Percentiles rank a stretch among this genome's conserved stretches.
Conservation (phyloP, 768 basidiomycete genomes). For the Pholiota microspora region DNA sequence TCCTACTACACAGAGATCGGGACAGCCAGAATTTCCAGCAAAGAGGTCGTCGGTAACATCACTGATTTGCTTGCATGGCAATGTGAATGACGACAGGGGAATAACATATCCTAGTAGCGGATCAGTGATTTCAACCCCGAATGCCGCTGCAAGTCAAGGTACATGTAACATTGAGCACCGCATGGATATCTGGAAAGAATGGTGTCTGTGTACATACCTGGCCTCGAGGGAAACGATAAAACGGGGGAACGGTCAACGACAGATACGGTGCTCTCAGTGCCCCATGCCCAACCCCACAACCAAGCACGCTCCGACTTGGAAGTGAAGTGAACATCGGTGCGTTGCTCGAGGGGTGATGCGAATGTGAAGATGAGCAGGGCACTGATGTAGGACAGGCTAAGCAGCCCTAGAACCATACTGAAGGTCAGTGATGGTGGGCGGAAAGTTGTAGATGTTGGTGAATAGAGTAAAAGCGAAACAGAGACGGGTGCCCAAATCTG, state of each 20-base stretch:
- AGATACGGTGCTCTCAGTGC: constrained; percentile 67
- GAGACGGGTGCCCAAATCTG: background rate
- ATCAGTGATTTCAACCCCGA: constrained; percentile 71
- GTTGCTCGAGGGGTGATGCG: constrained; percentile 30
- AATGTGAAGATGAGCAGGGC: constrained; percentile 22
- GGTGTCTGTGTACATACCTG: constrained; percentile 34
- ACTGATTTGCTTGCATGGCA: constrained; percentile 41
- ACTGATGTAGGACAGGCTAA: constrained; percentile 25
- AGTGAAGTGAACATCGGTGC: constrained; percentile 26
- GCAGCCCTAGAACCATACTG: constrained; percentile 30
- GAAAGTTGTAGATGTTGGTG: background rate
- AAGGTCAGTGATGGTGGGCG: background rate
- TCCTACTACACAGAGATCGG: constrained; percentile 59
- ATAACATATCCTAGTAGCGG: constrained; percentile 72
- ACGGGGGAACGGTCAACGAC: constrained; percentile 74
- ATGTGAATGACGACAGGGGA: constrained; percentile 63
- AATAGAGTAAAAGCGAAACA: background rate
- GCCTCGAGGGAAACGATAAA: constrained; percentile 67
- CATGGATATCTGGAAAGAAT: background rate
- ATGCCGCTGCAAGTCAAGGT: constrained; percentile 47
- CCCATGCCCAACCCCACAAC: constrained; percentile 68
- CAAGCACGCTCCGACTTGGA: constrained; percentile 53
- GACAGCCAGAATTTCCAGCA: constrained; percentile 60
- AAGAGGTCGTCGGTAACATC: constrained; percentile 20
- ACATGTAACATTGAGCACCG: background rate